Percentiles rank a stretch among this genome's conserved stretches.
Conservation (phyloP, 2,329 filamentous ascomycete genomes). For the Hirsutella minnesotensis region DNA sequence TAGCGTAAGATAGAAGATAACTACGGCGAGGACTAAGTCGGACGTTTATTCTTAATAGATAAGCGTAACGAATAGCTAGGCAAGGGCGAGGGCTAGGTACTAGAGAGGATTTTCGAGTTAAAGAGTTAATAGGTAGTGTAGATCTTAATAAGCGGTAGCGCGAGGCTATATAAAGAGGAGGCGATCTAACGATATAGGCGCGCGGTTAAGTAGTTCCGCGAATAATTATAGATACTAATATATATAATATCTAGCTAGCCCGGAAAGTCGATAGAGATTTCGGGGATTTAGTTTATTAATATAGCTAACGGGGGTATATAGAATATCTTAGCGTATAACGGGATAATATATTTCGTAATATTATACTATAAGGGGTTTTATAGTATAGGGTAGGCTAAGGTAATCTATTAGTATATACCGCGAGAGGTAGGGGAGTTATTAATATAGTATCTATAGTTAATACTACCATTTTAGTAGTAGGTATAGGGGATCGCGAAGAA, state of each 20-base stretch:
- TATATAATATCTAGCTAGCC: background rate
- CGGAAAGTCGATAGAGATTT: slow-evolving; percentile 2
- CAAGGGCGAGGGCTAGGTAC: too few relatives aligned
- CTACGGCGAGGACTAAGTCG: slow-evolving; percentile 1
- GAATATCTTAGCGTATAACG: slow-evolving; percentile 5
- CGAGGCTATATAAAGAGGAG: too few relatives aligned
- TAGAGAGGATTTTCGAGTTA: background rate
- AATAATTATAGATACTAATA: slow-evolving; percentile 5
- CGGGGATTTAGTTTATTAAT: slow-evolving; percentile 2
- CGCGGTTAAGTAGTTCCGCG: slow-evolving; percentile 1
- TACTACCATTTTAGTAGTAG: too few relatives aligned
- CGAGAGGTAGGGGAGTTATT: too few relatives aligned
- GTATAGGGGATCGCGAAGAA: background rate
- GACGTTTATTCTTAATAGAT: slow-evolving; percentile 3
- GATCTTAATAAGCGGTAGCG: background rate
- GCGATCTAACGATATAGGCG: background rate
- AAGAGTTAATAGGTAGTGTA: background rate
- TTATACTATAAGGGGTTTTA: slow-evolving; percentile 12
- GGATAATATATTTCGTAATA: slow-evolving; percentile 9
- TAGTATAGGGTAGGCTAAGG: slow-evolving; percentile 6
- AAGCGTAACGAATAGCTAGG: slow-evolving; percentile 2
- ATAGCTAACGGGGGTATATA: slow-evolving; percentile 4
- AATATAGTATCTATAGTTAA: too few relatives aligned
- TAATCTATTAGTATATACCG: background rate
- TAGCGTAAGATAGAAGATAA: slow-evolving; percentile 1